These are phyloP conservation scores for Trichosanthes cucumerina DNA, from an alignment of 306 rosid genomes.

Conservation along the genomic window DNA sequence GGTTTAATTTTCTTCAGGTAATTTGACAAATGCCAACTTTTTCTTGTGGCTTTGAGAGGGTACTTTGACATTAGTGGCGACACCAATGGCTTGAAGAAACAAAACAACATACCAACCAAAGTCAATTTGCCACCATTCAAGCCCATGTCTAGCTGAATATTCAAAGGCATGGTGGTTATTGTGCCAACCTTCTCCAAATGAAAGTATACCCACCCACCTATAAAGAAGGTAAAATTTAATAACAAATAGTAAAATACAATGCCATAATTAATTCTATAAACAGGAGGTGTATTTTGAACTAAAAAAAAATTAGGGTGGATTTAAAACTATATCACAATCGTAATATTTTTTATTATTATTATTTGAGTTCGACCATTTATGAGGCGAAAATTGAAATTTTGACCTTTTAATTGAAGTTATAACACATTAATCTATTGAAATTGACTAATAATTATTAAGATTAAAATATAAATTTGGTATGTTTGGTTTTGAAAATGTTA, in stretches of 20 bases:
- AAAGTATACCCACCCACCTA: slow-evolving; percentile 54
- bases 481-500: no score
- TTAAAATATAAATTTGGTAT: no score
- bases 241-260: neutral
- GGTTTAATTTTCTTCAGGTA: neutral
- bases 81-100: slow-evolving; percentile 44
- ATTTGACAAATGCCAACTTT: neutral
- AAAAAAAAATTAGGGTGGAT: no score
- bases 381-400: no score
- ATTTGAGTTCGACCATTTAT: no score
- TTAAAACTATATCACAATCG: no score
- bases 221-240: neutral
- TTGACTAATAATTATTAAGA: no score
- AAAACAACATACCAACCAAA: slow-evolving; percentile 42
- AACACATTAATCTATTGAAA: no score
- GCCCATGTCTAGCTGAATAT: slow-evolving; percentile 53
- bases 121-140: slow-evolving; percentile 64
- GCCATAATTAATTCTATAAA: no score
- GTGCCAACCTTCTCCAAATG: slow-evolving; percentile 73
- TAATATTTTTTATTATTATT: no score
- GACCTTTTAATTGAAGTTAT: no score
- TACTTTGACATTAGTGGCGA: slow-evolving; percentile 32
- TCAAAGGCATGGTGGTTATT: slow-evolving; percentile 72
- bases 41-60: slow-evolving; percentile 4
- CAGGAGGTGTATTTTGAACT: no score